Percentiles rank a stretch among this genome's conserved stretches.
phyloP scores from a whole-genome alignment of 352 stramenopile species.

The Thalassiosira livingstoniorum region DNA sequence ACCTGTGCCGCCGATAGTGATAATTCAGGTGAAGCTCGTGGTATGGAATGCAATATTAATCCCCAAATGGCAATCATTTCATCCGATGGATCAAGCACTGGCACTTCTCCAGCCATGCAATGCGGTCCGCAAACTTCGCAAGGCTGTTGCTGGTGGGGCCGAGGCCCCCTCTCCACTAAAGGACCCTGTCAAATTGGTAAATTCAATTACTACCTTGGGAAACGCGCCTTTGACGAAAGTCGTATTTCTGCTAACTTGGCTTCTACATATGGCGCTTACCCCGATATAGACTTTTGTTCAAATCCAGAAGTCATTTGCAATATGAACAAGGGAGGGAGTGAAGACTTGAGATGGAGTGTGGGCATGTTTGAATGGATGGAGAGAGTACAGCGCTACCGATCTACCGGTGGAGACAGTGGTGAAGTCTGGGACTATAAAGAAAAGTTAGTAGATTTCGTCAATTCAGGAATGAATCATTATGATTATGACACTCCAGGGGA shows the following conservation, averaged over 20 bases:
- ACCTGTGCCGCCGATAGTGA: conserved; percentile 24
- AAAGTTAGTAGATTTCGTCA: conserved; percentile 50
- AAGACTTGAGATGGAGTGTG: conserved; percentile 46
- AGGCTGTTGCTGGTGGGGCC: conserved; percentile 46
- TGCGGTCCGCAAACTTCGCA: conserved; percentile 14
- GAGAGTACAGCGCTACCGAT: conserved; percentile 38
- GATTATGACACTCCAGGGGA: conserved; percentile 36
- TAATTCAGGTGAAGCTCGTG: too few species aligned
- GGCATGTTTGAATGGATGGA: conserved; percentile 47
- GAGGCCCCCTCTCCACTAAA: conserved; percentile 28
- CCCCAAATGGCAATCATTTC: conserved; percentile 14
- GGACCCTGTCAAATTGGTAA: conserved; percentile 44
- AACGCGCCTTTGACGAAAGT: conserved; percentile 19
- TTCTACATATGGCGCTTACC: conserved; percentile 17
- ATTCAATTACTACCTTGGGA: conserved; percentile 49
- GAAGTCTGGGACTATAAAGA: conserved; percentile 43
- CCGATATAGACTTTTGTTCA: conserved; percentile 34
- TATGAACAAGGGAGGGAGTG: conserved; percentile 8
- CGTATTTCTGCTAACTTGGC: conserved; percentile 17
- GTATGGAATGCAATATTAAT: conserved; percentile 25
- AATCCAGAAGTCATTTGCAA: conserved; percentile 29
- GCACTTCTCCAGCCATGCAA: background rate
- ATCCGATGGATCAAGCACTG: background rate
- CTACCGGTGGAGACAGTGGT: background rate
- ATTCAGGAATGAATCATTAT: conserved; percentile 46